Evolutionary conservation across 1,139 yeast genomes (phyloP), one percentile per base, ranked within the genome.

Genomic region (Pichia sp.): DNA sequence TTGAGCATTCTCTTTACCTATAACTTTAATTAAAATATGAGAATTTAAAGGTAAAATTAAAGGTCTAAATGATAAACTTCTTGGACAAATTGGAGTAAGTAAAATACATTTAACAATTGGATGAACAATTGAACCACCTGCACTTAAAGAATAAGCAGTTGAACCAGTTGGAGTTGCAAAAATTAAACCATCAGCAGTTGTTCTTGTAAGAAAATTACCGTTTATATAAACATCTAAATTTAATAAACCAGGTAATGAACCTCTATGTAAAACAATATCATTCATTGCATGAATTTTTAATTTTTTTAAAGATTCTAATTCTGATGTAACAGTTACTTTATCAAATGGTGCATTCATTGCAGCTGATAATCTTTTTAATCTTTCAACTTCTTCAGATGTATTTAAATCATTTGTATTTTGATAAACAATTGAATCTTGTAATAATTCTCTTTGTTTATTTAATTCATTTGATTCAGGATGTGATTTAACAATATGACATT

Each of bases 121-220:
- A 53, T 90, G 95, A 1, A 87, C 92, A 47, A 90, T 90, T 10
- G 96, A 80, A 1, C 97, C 97, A 8, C 97, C 97, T 1, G 95
- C 79, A 27, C 89, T 79, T 41, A 90, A 68, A 0, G 96, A 86
- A 62, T 90, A 90, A 0, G 97, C 97, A 0, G 97, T 90, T 8
- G 96, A 86, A 0, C 97, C 97, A 0, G 97, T 90, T 10, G 97
- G 97, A 0, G 97, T 85, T 9, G 94, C 74, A 42, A 87, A 70
- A 8, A 82, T 78, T 16, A 90, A 76, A 23, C 97, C 97, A 62
- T 90, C 97, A 0, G 95, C 96, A 0, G 90, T 85, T 8, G 96
- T 89, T 44, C 92, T 78, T 10, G 98, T 90, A 47, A 90, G 69
- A 57, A 82, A 83, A 58, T 84, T 82, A 30, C 84, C 86, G 61